Percentiles rank a stretch among this genome's conserved stretches.
Conservation (phyloP, 1,284 basidiomycete species). For the Thelephora terrestris region DNA sequence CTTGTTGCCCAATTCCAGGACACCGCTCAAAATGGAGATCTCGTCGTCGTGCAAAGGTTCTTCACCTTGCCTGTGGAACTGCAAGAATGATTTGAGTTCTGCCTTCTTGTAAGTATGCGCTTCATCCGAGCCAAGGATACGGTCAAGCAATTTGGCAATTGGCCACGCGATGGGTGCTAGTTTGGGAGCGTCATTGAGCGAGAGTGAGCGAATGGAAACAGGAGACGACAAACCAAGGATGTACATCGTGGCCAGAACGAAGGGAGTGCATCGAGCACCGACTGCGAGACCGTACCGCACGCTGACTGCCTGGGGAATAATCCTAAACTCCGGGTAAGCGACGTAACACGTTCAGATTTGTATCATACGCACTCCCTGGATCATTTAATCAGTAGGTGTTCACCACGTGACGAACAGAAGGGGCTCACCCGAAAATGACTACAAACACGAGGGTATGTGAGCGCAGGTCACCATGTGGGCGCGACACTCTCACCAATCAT, state of each 20-base stretch:
- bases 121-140: slow-evolving; percentile 62
- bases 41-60: slow-evolving; percentile 86
- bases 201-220: slow-evolving; percentile 1
- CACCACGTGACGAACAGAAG: neutral
- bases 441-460: neutral
- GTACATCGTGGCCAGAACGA: slow-evolving; percentile 77
- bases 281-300: slow-evolving; percentile 87
- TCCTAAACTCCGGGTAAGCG: slow-evolving; percentile 30
- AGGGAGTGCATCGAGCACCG: slow-evolving; percentile 78
- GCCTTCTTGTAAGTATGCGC: slow-evolving; percentile 83
- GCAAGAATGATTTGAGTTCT: slow-evolving; percentile 87
- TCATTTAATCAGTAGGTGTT: neutral
- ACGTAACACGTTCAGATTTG: neutral
- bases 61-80: slow-evolving; percentile 81
- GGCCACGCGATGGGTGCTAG: slow-evolving; percentile 81
- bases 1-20: slow-evolving; percentile 79
- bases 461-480: neutral
- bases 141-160: slow-evolving; percentile 80
- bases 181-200: slow-evolving; percentile 1
- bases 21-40: slow-evolving; percentile 82
- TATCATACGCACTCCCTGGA: slow-evolving; percentile 35
- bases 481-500: slow-evolving; percentile 54
- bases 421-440: slow-evolving; percentile 77
- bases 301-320: slow-evolving; percentile 84
- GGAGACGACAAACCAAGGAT: slow-evolving; percentile 44